phyloP scores from a whole-genome alignment of 805 yeast species.

The Yamadazyma philogaea region DNA sequence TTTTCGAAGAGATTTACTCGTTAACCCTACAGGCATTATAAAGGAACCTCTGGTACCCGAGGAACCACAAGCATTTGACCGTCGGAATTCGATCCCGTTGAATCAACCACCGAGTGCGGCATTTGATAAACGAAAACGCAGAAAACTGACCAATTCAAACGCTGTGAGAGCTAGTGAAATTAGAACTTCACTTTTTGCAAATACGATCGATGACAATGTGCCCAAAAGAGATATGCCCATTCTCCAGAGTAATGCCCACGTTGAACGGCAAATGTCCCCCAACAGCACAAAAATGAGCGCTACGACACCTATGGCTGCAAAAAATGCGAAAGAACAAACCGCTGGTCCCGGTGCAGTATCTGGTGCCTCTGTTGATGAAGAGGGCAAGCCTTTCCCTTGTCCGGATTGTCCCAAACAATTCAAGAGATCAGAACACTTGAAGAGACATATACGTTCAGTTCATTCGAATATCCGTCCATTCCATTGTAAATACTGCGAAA shows the following conservation, averaged over 20 bases:
- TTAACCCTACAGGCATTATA: slow-evolving; percentile 29
- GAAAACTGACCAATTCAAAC: slow-evolving; percentile 18
- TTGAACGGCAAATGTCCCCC: not conserved
- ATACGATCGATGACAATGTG: not conserved
- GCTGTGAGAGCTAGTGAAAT: slow-evolving; percentile 3
- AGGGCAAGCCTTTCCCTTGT: slow-evolving; percentile 35
- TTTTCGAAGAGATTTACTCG: slow-evolving; percentile 18
- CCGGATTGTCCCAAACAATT: slow-evolving; percentile 42
- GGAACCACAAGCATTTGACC: slow-evolving; percentile 10
- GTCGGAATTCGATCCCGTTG: slow-evolving; percentile 24
- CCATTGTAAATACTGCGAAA: slow-evolving; percentile 44
- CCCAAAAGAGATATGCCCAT: not conserved
- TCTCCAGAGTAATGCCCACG: not conserved
- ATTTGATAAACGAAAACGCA: slow-evolving; percentile 18
- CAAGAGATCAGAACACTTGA: slow-evolving; percentile 43
- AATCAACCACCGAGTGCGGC: not conserved
- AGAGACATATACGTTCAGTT: slow-evolving; percentile 41
- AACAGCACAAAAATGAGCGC: not conserved
- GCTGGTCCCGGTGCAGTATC: not conserved
- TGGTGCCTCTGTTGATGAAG: slow-evolving; percentile 12
- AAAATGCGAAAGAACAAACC: not conserved
- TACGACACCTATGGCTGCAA: not conserved
- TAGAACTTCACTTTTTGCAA: slow-evolving; percentile 1
- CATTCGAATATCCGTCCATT: slow-evolving; percentile 45
- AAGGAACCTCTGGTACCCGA: slow-evolving; percentile 14